Base-by-base conservation (phyloP, 2,329 filamentous ascomycete species). In the Apiospora malaysiana region DNA sequence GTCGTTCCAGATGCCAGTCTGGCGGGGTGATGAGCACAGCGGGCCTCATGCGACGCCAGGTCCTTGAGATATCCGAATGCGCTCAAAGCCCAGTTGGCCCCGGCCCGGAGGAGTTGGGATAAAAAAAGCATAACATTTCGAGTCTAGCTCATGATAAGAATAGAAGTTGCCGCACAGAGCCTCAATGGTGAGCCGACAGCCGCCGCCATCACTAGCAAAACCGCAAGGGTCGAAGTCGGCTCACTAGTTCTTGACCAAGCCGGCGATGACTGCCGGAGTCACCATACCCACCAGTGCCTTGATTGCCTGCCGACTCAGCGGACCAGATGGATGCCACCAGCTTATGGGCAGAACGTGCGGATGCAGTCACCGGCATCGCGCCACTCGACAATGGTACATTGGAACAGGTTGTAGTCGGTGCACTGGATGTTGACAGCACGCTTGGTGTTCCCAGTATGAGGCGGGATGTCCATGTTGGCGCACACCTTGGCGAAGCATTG, bases 401-500 rank as follows among this genome's bases (percentile, higher is more conserved):
- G 25, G 45, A 68, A 51, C 46, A 68, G 5, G 46, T 49, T 56
- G n/a, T 49, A 21, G 8, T 68, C 67, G 67, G 67, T 68, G 18
- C 67, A 68, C 14, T 40, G 46, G 45, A 68, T 21, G 67, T 46
- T 25, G 46, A 40, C 47, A 21, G 32, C 18, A 10, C 67, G 67
- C 42, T 56, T 68, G 16, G 32, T 10, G 27, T 4, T 43, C 25
- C 65, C 45, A n/a, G 10, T 32, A 14, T 40, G 46, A 40, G 32
- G 23, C 18, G 27, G 9, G 10, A 46, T 56, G 67, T 32, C 43
- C 46, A 49, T 49, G 45, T 25, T 7, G 46, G 67, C 45, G 67
- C 67, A 68, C 21, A 68, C 32, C 45, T 68, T 42, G 27, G 45
- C 67, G 47, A 68, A 68, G 46, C 67, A 68, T 10, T 68, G 40